Evolutionary conservation across 2,329 filamentous ascomycete species (phyloP), one percentile per base, ranked within the genome.

Genomic region (Aspergillus neoniger): DNA sequence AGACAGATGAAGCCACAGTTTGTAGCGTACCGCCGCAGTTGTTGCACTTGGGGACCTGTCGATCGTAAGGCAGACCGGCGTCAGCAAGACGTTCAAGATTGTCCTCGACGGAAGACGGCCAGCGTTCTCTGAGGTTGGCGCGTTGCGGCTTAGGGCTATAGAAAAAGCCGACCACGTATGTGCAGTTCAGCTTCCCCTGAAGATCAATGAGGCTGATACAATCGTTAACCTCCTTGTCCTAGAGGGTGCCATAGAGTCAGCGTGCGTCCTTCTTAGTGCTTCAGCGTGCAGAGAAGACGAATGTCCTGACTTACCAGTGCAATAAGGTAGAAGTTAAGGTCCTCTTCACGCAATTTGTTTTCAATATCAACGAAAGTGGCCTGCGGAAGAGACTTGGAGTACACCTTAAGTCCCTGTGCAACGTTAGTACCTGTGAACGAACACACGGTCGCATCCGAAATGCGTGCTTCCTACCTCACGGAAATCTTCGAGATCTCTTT

Each of bases 151-250:
- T 80, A 14, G 71, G 63, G 12, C 72, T 77, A 65, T 77, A 80
- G 69, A 79, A 83, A 69, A 83, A 81, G 0, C 78, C 78, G 57
- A 85, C 76, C 25, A 79, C 75, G 59, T 80, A 86, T 61, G 80
- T 79, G 70, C 81, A 80, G 59, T 81, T 78, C 17, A 78, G 66
- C 55, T 83, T 81, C 50, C 84, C 84, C 63, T 84, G 77, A 9
- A 85, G 74, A 62, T 83, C 79, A 64, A 86, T 80, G 23, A 84
- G 75, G 51, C 77, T 84, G 67, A 80, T 80, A 47, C 77, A 78
- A 32, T 77, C 74, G 8, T 68, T 65, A 56, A 76, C 63, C 70
- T 77, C 70, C 67, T 80, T 74, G 67, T 79, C 74, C 78, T 81
- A 32, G 32, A 36, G 5, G 32, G 32, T 1, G 32, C 5, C 32